Evolutionary conservation across 768 basidiomycete genomes (phyloP), one percentile per base, ranked within the genome.

Genomic region (Suillus weaverae): DNA sequence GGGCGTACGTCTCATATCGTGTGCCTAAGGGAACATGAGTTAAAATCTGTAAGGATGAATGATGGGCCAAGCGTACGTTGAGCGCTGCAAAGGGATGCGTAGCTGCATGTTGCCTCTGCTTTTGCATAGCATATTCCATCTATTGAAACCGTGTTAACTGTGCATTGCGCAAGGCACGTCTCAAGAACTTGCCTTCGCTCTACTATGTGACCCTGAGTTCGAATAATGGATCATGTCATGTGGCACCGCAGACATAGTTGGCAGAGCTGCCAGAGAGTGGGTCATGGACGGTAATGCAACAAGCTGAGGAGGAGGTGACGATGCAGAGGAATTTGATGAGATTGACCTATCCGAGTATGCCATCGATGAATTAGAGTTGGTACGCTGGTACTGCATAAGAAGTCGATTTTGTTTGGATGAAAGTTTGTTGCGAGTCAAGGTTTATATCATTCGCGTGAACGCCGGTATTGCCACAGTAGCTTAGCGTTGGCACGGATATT

Each of bases 111-210:
- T 77, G 75, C 36, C 67, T 70, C 69, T 78, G 75, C 62, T 66
- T 72, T 36, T 76, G 75, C 16, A 76, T 50, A 3, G 75, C 72
- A 26, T 70, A 59, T 41, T 76, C 75, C 75, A 76, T 77, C 75
- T 76, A 70, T 50, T 30, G 35, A 60, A 39, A 10, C 5, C 18
- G 1, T 44, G 16, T 75, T 46, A 73, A 66, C 33, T 18, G 35
- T 13, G 55, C 56, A n/a, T 13, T 39, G 20, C 7, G 51, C 36
- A 14, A 33, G 30, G 54, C 16, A 14, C 56, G 46, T 39, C 13
- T 62, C n/a, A 35, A 62, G 53, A 20, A 54, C 73, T 2, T 18
- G 71, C 75, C 68, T 67, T 76, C 54, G 75, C 76, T 69, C 57
- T 72, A 38, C 76, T 76, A 60, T 77, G 68, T 0, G 72, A 67